phyloP scores from a whole-genome alignment of 163 green algal genomes.

The Picocystis sp. region DNA sequence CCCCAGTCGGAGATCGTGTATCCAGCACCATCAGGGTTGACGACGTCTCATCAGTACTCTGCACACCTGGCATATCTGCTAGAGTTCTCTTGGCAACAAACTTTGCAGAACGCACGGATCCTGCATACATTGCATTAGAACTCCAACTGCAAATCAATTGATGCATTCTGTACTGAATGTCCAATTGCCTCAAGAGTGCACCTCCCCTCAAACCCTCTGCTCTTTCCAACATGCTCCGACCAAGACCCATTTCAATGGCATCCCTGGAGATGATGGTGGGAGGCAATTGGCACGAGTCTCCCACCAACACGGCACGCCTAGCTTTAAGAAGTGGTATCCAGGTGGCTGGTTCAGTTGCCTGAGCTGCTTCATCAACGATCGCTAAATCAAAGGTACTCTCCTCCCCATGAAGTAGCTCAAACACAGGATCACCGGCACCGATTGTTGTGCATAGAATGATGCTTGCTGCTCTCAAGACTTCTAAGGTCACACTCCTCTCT shows the following conservation, averaged over 20 bases:
- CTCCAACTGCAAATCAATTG: no score
- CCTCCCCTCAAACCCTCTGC: neutral
- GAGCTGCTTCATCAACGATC: conserved; percentile 34
- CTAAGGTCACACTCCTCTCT: no score
- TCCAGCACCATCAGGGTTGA: no score
- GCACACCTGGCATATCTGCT: no score
- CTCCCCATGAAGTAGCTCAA: conserved; percentile 3
- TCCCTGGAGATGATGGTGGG: conserved; percentile 18
- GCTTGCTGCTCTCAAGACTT: no score
- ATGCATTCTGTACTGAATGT: no score
- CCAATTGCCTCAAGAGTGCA: no score
- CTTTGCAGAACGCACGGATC: no score
- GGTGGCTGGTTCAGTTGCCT: conserved; percentile 24
- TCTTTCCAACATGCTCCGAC: conserved; percentile 16
- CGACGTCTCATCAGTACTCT: no score
- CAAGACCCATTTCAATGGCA: conserved; percentile 10
- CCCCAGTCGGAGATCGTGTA: no score
- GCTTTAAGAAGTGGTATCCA: conserved; percentile 19
- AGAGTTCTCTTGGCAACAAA: no score
- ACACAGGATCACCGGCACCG: conserved; percentile 10
- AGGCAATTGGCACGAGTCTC: conserved; percentile 19
- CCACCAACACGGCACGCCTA: conserved; percentile 11
- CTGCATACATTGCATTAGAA: no score
- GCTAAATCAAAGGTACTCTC: conserved; percentile 26
- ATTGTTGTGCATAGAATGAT: conserved; percentile 18